Evolutionary conservation across 768 basidiomycete genomes (phyloP).

Genomic region (Kwoniella dendrophila): DNA sequence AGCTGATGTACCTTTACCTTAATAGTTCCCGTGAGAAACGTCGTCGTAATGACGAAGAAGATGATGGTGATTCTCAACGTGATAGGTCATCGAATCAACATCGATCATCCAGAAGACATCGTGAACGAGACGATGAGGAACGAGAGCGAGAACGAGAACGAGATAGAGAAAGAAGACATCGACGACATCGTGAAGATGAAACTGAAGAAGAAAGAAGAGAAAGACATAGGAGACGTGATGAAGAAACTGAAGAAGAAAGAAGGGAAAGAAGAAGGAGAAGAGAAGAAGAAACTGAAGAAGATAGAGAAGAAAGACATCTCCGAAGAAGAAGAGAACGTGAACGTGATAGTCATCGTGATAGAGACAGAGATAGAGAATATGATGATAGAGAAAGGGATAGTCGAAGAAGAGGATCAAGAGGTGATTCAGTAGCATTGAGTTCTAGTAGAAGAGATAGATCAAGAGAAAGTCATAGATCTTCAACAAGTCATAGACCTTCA

Average conservation of each 20-base stretch:
- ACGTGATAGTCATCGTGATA: conserved; percentile 28
- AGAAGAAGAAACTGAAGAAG: conserved; percentile 31
- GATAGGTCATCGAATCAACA: conserved; percentile 53
- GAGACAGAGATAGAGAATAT: conserved; percentile 2
- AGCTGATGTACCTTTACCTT: not conserved
- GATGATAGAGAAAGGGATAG: conserved; percentile 35
- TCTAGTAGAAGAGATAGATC: conserved; percentile 33
- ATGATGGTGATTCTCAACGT: conserved; percentile 28
- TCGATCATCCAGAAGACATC: conserved; percentile 39
- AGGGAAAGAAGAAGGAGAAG: conserved; percentile 16
- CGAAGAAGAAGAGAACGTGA: conserved; percentile 26
- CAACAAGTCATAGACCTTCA: conserved; percentile 8
- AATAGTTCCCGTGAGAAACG: conserved; percentile 60
- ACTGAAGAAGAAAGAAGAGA: conserved; percentile 25
- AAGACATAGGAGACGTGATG: conserved; percentile 23
- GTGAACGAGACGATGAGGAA: conserved; percentile 49
- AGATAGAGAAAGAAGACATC: conserved; percentile 24
- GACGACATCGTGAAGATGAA: conserved; percentile 33
- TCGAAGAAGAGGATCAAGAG: no score
- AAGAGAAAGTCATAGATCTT: conserved; percentile 35
- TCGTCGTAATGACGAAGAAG: conserved; percentile 61
- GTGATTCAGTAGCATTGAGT: conserved; percentile 21
- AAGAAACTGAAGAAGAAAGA: conserved; percentile 25
- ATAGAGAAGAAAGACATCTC: conserved; percentile 30
- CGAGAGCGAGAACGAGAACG: conserved; percentile 27